Evolutionary conservation across 768 basidiomycete species (phyloP).

Genomic region (Collybia nuda): DNA sequence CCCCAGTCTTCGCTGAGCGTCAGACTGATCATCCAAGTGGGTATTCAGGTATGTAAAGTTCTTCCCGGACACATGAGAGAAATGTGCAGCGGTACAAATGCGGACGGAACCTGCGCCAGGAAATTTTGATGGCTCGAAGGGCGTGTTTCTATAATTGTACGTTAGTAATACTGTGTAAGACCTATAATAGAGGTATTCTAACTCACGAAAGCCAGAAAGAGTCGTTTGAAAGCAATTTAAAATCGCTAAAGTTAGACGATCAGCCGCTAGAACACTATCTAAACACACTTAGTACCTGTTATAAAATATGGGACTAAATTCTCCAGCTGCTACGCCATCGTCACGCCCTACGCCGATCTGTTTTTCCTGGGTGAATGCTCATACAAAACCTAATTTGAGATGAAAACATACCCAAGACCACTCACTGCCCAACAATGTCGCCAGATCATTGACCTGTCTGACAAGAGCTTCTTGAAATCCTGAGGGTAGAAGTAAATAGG

Average conservation of each 20-base stretch:
- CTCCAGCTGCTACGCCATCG: constrained; percentile 53
- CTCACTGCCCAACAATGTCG: constrained; percentile 48
- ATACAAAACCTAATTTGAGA: background rate
- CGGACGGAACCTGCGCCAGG: constrained; percentile 51
- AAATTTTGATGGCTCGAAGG: constrained; percentile 47
- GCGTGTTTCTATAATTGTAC: constrained; percentile 32
- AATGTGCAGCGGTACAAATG: constrained; percentile 46
- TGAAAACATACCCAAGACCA: constrained; percentile 49
- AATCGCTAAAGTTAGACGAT: constrained; percentile 10
- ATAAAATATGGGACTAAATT: constrained; percentile 65
- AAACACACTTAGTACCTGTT: constrained; percentile 30
- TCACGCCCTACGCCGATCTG: constrained; percentile 65
- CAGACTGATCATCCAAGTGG: constrained; percentile 55
- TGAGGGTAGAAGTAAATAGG: constrained; percentile 18
- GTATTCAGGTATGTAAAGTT: constrained; percentile 48
- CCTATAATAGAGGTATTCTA: no score
- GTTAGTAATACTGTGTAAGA: background rate
- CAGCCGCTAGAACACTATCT: background rate
- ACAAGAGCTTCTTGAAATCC: constrained; percentile 56
- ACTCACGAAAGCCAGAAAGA: constrained; percentile 59
- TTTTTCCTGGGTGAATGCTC: background rate
- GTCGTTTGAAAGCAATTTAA: constrained; percentile 40
- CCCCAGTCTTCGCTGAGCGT: constrained; percentile 47
- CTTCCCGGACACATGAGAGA: constrained; percentile 22
- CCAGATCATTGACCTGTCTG: constrained; percentile 56